Percentiles rank a stretch among this genome's conserved stretches.
These are phyloP conservation scores for Aureobasidium sp. DNA, from an alignment of 2,329 filamentous ascomycete genomes.

Conservation along the genomic window DNA sequence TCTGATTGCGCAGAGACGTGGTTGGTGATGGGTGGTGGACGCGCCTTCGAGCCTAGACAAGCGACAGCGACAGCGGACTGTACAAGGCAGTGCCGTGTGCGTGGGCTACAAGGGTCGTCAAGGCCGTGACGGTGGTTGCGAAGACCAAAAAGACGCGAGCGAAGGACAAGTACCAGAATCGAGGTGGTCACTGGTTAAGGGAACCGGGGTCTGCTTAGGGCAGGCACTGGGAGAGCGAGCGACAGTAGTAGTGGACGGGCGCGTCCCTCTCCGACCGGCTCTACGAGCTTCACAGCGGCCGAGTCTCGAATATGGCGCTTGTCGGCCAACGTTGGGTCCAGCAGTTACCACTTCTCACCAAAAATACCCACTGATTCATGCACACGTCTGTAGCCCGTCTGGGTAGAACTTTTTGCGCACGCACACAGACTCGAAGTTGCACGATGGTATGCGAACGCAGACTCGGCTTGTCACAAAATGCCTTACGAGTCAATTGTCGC, in stretches of 20 bases:
- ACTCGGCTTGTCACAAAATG: conserved; percentile 5
- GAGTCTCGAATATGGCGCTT: not conserved
- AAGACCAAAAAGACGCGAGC: not conserved
- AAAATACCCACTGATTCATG: not conserved
- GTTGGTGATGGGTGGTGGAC: not conserved
- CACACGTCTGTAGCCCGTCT: not conserved
- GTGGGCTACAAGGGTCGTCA: not conserved
- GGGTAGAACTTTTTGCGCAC: not conserved
- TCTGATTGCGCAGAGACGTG: not conserved
- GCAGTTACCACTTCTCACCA: not conserved
- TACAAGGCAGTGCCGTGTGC: conserved; percentile 2
- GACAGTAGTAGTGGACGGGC: not conserved
- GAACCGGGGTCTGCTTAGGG: conserved; percentile 2
- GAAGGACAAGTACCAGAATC: not conserved
- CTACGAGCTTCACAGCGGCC: not conserved
- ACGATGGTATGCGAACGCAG: not conserved
- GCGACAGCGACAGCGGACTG: conserved; percentile 7
- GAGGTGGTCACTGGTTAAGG: conserved; percentile 5
- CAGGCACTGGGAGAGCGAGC: conserved; percentile 3
- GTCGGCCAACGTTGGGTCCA: not conserved
- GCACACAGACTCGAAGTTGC: not conserved
- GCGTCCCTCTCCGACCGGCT: conserved; percentile 1
- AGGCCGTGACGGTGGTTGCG: not conserved
- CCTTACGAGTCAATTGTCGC: not conserved
- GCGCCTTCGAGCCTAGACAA: not conserved